phyloP scores from a whole-genome alignment of 352 stramenopile species.

The Pythium aphanidermatum region DNA sequence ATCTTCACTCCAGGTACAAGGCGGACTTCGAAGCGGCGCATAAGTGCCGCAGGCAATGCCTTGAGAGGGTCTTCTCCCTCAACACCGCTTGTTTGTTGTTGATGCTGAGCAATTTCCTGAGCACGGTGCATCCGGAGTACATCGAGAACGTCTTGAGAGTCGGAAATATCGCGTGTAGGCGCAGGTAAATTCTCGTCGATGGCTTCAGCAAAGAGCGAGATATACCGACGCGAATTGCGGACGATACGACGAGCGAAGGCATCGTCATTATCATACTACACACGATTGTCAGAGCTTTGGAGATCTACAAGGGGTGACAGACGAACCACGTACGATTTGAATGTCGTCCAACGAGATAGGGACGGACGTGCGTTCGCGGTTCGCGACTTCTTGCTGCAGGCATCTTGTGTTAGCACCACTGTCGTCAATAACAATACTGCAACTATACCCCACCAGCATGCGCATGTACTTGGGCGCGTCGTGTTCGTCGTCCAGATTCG shows the following conservation, averaged over 20 bases:
- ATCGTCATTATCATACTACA: slow-evolving; percentile 74
- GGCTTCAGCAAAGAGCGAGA: slow-evolving; percentile 83
- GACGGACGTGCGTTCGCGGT: slow-evolving; percentile 75
- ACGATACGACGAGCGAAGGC: slow-evolving; percentile 81
- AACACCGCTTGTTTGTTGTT: slow-evolving; percentile 28
- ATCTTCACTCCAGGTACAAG: slow-evolving; percentile 78
- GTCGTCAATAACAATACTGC: background rate
- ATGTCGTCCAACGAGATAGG: slow-evolving; percentile 77
- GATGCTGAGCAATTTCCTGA: slow-evolving; percentile 57
- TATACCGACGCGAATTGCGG: slow-evolving; percentile 84
- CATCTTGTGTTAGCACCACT: background rate
- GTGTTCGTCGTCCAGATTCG: slow-evolving; percentile 59
- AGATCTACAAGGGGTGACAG: background rate
- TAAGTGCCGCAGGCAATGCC: slow-evolving; percentile 90
- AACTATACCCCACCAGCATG: slow-evolving; percentile 52
- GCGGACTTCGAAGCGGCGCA: slow-evolving; percentile 86
- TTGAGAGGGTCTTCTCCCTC: slow-evolving; percentile 34
- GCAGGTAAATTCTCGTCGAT: slow-evolving; percentile 84
- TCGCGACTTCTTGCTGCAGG: slow-evolving; percentile 88
- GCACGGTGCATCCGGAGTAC: slow-evolving; percentile 72
- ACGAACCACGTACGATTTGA: slow-evolving; percentile 47
- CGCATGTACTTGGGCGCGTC: slow-evolving; percentile 69
- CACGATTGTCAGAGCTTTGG: background rate
- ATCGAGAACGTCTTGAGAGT: slow-evolving; percentile 81
- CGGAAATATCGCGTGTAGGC: slow-evolving; percentile 72